phyloP scores from a whole-genome alignment of 805 yeast genomes.

The Candida andamanensis region DNA sequence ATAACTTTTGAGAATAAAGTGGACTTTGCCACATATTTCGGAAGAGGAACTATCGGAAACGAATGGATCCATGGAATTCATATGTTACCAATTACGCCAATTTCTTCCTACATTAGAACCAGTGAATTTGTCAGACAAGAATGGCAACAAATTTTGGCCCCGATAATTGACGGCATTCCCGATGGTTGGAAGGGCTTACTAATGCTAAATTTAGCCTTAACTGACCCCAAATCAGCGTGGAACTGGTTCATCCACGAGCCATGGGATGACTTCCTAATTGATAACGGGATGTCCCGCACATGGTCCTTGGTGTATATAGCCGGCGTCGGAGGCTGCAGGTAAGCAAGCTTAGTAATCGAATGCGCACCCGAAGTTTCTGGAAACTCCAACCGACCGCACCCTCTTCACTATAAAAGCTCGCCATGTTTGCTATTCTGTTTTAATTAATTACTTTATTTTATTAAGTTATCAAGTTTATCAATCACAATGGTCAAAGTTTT shows the following conservation, averaged over 20 bases:
- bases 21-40: constrained; percentile 73
- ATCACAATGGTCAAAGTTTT: constrained; percentile 34
- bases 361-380: too few species aligned
- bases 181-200: constrained; percentile 75
- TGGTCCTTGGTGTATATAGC: constrained; percentile 82
- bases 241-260: constrained; percentile 40
- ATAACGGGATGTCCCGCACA: constrained; percentile 80
- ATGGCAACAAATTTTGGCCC: constrained; percentile 49
- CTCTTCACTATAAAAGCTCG: too few species aligned
- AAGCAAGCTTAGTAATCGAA: background rate
- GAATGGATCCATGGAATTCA: constrained; percentile 78
- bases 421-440: too few species aligned
- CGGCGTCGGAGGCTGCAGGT: constrained; percentile 32
- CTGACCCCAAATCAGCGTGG: constrained; percentile 52
- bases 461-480: too few species aligned
- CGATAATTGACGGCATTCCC: constrained; percentile 43
- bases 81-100: constrained; percentile 68
- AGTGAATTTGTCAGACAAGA: constrained; percentile 55
- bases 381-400: too few species aligned
- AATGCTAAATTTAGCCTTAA: constrained; percentile 68
- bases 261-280: constrained; percentile 57
- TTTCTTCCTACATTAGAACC: constrained; percentile 55
- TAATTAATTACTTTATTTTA: too few species aligned
- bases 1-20: constrained; percentile 68
- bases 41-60: constrained; percentile 48